phyloP scores from a whole-genome alignment of 768 basidiomycete genomes.

The Panus rudis region DNA sequence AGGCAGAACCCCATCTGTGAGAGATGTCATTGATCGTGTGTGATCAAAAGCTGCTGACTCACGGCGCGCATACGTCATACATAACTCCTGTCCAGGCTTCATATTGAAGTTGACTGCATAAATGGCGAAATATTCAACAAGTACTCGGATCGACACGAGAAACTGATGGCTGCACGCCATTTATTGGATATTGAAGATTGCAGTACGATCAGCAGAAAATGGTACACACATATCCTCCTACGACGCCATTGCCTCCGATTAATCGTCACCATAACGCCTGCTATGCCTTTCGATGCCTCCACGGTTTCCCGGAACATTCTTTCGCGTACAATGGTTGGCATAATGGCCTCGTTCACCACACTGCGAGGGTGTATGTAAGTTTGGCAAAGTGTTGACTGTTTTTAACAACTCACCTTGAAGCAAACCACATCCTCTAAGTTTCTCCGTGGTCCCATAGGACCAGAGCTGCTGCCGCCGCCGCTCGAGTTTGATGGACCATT shows the following conservation, averaged over 20 bases:
- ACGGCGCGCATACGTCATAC: no score
- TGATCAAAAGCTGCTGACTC: no score
- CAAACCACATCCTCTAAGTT: slow-evolving; percentile 82
- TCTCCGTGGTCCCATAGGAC: slow-evolving; percentile 40
- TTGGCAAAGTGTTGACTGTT: neutral
- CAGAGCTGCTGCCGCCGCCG: slow-evolving; percentile 26
- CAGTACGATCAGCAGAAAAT: no score
- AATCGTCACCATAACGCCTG: slow-evolving; percentile 19
- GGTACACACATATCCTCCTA: no score
- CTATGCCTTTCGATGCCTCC: slow-evolving; percentile 61
- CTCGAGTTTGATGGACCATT: slow-evolving; percentile 30
- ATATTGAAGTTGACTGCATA: no score
- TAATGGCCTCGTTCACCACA: slow-evolving; percentile 94
- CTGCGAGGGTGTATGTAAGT: slow-evolving; percentile 29
- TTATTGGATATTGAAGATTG: no score
- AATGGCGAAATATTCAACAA: no score
- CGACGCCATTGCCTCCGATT: neutral
- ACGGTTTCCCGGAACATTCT: slow-evolving; percentile 86
- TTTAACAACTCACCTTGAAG: slow-evolving; percentile 57
- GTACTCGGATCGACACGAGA: no score
- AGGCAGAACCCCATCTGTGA: no score
- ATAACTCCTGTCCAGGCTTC: no score
- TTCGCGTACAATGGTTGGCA: slow-evolving; percentile 87
- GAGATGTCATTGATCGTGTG: no score
- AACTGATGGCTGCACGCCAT: no score